Base-by-base conservation (phyloP, 1,139 yeast genomes). In the Kurtzmaniella quercitrusa region DNA sequence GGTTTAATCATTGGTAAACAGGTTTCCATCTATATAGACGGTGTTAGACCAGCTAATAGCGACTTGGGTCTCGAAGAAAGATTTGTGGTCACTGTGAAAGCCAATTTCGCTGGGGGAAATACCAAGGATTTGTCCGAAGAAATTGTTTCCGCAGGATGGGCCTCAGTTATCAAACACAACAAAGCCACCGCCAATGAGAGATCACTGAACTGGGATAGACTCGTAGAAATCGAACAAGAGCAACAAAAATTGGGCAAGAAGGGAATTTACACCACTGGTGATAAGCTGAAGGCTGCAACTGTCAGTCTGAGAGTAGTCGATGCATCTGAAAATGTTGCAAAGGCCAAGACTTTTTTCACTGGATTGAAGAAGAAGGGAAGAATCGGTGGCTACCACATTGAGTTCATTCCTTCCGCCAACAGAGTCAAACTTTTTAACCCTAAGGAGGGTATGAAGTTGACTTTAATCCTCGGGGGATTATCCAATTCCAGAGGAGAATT, bases 381-480 rank as follows among this genome's bases (percentile, higher is more conserved):
- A 50, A 74, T 86, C 42, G 88, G 80, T 41, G 73, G 71, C 1
- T 76, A 80, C 49, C 63, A 70, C 46, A 89, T 88, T 30, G 96
- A 88, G 47, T 83, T 73, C 54, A 80, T 88, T 39, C 71, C 82
- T 16, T 70, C 85, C 12, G 83, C 81, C 32, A 84, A 81, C 48
- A 71, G 96, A 55, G 75, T 85, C 50, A 76, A 84, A 55, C 67
- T 88, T 38, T 66, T 68, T 48, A 72, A 85, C 44, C 93, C 95
- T 15, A 76, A 82, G 45, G 95, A 87, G 57, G 86, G 87, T 37
- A 65, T 80, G 46, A 80, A 77, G 54, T 66, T 88, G 53, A 81
- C 84, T 3, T 70, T 88, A 49, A 86, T 88, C 20, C 74, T 88
- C 43, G 89, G 93, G 19, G 96, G 96, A 6, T 72, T 88, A 62